phyloP scores from a whole-genome alignment of 208 protist genomes.

The Leishmania amazonensis region DNA sequence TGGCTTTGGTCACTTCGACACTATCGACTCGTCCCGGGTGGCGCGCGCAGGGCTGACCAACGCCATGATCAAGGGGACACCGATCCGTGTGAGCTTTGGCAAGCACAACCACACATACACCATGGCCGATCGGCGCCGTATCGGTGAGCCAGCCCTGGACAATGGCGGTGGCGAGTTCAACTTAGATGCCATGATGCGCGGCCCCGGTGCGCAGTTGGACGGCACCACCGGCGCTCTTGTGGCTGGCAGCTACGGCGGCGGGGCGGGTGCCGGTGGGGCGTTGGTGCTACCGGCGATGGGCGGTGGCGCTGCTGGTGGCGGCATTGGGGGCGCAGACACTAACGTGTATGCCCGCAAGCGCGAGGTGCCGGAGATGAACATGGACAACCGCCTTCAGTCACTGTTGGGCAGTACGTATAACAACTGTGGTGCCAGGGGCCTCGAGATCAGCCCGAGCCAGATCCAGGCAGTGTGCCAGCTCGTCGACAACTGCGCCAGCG shows the following conservation, averaged over 20 bases:
- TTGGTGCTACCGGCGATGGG: conserved; percentile 67
- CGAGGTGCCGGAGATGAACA: conserved; percentile 55
- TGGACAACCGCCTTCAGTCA: conserved; percentile 75
- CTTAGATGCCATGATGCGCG: conserved; percentile 54
- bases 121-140: conserved; percentile 62
- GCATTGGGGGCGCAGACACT: conserved; percentile 13
- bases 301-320: conserved; percentile 26
- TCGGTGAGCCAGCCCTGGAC: conserved; percentile 15
- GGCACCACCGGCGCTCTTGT: conserved; percentile 42
- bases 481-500: conserved; percentile 74
- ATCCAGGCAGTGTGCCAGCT: conserved; percentile 72
- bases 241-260: conserved; percentile 29
- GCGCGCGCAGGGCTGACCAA: conserved; percentile 65
- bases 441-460: conserved; percentile 67
- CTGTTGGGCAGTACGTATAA: conserved; percentile 76
- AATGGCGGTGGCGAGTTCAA: conserved; percentile 26
- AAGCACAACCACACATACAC: conserved; percentile 81
- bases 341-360: conserved; percentile 59
- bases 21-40: conserved; percentile 55
- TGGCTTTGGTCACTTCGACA: conserved; percentile 88
- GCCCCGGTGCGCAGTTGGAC: conserved; percentile 28
- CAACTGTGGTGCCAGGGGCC: conserved; percentile 55
- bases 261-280: conserved; percentile 21
- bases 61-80: conserved; percentile 58
- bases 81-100: conserved; percentile 82